Percentiles rank a stretch among this genome's conserved stretches.
These are phyloP conservation scores for Syncephalastrum sp. DNA, from an alignment of 371 early-diverging fungal species.

Conservation along the genomic window DNA sequence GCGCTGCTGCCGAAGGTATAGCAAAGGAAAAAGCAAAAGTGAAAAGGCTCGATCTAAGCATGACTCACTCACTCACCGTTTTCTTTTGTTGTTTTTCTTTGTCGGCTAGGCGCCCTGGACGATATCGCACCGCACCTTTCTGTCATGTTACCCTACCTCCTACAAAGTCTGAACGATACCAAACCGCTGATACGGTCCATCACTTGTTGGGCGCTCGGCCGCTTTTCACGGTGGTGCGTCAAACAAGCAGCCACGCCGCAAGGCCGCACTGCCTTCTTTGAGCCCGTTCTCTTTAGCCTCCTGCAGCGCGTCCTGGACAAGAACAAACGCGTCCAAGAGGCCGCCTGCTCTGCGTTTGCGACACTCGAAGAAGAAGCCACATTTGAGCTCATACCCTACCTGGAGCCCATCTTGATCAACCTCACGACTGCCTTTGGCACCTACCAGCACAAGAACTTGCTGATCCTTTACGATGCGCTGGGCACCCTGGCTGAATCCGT, in stretches of 20 bases:
- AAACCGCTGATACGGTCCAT: slow-evolving; percentile 91
- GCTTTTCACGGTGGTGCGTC: slow-evolving; percentile 88
- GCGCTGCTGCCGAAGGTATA: slow-evolving; percentile 91
- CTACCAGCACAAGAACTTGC: slow-evolving; percentile 88
- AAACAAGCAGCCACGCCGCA: slow-evolving; percentile 48
- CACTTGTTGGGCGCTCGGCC: slow-evolving; percentile 94
- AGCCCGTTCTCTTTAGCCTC: slow-evolving; percentile 79
- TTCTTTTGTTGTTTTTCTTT: not conserved
- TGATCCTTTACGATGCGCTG: slow-evolving; percentile 90
- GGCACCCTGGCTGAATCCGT: slow-evolving; percentile 93
- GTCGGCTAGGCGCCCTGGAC: slow-evolving; percentile 56
- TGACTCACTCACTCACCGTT: not conserved
- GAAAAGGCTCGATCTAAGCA: not conserved
- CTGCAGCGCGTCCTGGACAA: slow-evolving; percentile 79
- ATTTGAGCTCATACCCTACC: slow-evolving; percentile 74
- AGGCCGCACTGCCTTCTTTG: slow-evolving; percentile 70
- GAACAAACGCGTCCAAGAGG: slow-evolving; percentile 94
- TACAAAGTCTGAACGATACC: slow-evolving; percentile 70
- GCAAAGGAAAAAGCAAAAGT: not conserved
- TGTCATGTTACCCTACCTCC: slow-evolving; percentile 78
- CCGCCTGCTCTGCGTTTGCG: slow-evolving; percentile 93
- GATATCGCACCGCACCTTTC: slow-evolving; percentile 87
- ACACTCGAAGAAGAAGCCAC: slow-evolving; percentile 89
- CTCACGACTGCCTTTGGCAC: slow-evolving; percentile 75
- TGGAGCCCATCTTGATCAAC: slow-evolving; percentile 77